Evolutionary conservation across 2,329 filamentous ascomycete species (phyloP).

Genomic region (Rhytidhysteron rufulum): DNA sequence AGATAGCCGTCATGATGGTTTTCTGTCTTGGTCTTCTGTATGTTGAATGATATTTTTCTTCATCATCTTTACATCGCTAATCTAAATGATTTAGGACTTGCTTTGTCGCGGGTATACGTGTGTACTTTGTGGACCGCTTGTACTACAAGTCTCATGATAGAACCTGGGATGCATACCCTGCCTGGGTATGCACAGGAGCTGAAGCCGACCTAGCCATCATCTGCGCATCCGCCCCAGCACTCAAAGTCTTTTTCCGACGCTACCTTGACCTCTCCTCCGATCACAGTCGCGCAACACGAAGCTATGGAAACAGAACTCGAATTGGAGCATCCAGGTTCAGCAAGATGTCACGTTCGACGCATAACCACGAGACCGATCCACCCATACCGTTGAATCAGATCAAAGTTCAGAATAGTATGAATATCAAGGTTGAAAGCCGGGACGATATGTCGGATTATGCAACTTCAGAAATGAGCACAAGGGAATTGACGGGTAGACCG

Average conservation of each 20-base stretch:
- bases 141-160: constrained; percentile 37
- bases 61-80: too few species aligned
- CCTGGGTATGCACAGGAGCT: constrained; percentile 39
- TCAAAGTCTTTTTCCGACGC: constrained; percentile 42
- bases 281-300: constrained; percentile 1
- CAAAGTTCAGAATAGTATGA: not conserved
- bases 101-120: constrained; percentile 33
- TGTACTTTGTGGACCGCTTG: constrained; percentile 32
- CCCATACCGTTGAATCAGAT: not conserved
- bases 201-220: constrained; percentile 41
- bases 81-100: constrained; percentile 22
- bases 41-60: too few species aligned
- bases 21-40: constrained; percentile 43
- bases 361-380: not conserved
- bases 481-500: not conserved
- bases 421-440: not conserved
- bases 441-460: not conserved
- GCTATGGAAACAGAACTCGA: not conserved
- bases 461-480: not conserved
- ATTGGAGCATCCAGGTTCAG: too few species aligned
- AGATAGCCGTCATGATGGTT: constrained; percentile 42
- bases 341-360: too few species aligned
- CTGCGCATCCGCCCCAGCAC: constrained; percentile 40
- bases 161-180: constrained; percentile 37
- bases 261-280: constrained; percentile 27